phyloP scores from a whole-genome alignment of 108 stramenopile species.

The Stephanodiscus minutulus region DNA sequence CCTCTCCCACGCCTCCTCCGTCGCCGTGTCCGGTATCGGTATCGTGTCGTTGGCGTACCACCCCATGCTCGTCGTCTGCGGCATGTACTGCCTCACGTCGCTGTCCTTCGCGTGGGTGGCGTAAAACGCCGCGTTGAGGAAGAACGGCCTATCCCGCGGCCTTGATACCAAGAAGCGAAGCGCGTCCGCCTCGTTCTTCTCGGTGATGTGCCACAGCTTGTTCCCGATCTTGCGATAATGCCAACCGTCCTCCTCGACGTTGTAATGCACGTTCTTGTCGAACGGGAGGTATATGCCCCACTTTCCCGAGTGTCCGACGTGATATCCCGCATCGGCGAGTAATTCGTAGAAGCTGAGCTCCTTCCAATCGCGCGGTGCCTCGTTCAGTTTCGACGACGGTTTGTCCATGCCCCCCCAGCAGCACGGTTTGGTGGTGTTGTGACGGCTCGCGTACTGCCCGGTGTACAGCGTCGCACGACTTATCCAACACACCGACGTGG shows the following conservation, averaged over 20 bases:
- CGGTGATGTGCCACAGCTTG: constrained; percentile 60
- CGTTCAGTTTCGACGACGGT: constrained; percentile 18
- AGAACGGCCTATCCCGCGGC: constrained; percentile 70
- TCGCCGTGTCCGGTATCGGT: constrained; percentile 53
- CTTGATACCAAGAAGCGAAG: constrained; percentile 57
- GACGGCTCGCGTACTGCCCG: constrained; percentile 66
- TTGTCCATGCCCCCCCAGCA: constrained; percentile 45
- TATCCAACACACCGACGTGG: constrained; percentile 83
- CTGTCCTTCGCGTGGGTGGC: constrained; percentile 67
- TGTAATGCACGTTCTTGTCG: constrained; percentile 30
- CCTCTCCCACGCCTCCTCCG: constrained; percentile 40
- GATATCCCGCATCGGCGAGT: constrained; percentile 35
- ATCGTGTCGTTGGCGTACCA: constrained; percentile 62
- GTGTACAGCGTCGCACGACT: constrained; percentile 73
- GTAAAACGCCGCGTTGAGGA: constrained; percentile 76
- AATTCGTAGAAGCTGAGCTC: constrained; percentile 44
- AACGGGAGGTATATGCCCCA: constrained; percentile 47
- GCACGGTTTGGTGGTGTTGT: constrained; percentile 46
- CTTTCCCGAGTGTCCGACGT: constrained; percentile 75
- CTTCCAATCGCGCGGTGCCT: constrained; percentile 34
- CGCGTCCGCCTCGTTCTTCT: constrained; percentile 67
- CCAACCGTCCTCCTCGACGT: constrained; percentile 55
- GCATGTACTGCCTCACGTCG: constrained; percentile 50
- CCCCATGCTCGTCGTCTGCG: constrained; percentile 44
- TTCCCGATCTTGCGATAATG: constrained; percentile 36